phyloP scores from a whole-genome alignment of 257 asterid genomes.

The Avicennia marina region DNA sequence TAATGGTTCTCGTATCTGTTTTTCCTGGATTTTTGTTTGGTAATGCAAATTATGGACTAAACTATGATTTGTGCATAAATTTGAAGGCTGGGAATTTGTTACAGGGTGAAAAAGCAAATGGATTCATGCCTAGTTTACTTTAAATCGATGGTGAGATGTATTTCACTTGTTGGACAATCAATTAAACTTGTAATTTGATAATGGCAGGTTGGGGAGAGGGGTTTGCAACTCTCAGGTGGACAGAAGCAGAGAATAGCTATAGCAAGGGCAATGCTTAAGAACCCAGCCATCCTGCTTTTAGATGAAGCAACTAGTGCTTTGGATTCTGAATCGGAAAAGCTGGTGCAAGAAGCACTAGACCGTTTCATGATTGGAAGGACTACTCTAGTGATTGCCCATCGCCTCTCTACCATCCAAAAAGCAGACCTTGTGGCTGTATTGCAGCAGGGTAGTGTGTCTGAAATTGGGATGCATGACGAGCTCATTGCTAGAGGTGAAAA shows the following conservation, averaged over 20 bases:
- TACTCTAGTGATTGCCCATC: slow-evolving; percentile 71
- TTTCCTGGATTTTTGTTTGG: no score
- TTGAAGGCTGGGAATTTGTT: no score
- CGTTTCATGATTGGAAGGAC: slow-evolving; percentile 81
- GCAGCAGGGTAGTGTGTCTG: slow-evolving; percentile 58
- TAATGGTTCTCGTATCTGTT: no score
- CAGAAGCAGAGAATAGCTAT: slow-evolving; percentile 83
- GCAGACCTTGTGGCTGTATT: slow-evolving; percentile 91
- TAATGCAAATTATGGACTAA: no score
- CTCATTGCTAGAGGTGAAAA: slow-evolving; percentile 74
- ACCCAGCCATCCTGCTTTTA: slow-evolving; percentile 60
- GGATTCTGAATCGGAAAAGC: slow-evolving; percentile 77
- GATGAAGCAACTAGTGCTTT: slow-evolving; percentile 84
- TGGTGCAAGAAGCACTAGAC: slow-evolving; percentile 80
- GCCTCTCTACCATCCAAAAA: slow-evolving; percentile 71
- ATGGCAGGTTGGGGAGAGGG: slow-evolving; percentile 59
- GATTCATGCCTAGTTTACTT: no score
- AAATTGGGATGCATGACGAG: slow-evolving; percentile 86
- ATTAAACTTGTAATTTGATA: background rate
- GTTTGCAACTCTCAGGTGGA: slow-evolving; percentile 78
- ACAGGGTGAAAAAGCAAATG: no score
- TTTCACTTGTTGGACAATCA: no score
- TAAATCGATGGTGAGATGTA: no score
- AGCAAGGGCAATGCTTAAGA: slow-evolving; percentile 83
- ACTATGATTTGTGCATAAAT: background rate